phyloP scores from a whole-genome alignment of 371 early-diverging fungal genomes.

The Mucor irregularis region DNA sequence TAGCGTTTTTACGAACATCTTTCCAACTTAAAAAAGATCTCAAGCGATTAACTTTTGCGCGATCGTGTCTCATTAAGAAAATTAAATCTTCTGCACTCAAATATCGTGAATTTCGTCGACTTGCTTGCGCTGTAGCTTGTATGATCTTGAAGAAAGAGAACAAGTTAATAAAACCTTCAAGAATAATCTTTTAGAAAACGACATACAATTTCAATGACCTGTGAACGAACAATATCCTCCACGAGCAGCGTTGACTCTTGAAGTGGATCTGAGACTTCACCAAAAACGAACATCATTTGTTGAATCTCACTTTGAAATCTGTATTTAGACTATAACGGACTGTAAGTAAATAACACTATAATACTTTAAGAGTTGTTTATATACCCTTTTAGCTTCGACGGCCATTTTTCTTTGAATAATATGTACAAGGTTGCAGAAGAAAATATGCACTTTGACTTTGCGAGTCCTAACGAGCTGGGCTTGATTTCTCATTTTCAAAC shows the following conservation, averaged over 20 bases:
- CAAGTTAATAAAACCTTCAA: too few species aligned
- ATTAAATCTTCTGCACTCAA: slow-evolving; percentile 93
- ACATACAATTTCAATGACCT: slow-evolving; percentile 90
- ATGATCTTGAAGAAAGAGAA: slow-evolving; percentile 56
- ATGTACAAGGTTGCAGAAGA: too few species aligned
- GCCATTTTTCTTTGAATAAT: slow-evolving; percentile 13
- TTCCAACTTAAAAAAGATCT: slow-evolving; percentile 93
- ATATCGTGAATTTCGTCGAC: slow-evolving; percentile 79
- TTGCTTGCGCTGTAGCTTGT: slow-evolving; percentile 84
- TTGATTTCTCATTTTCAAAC: too few species aligned
- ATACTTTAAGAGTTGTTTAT: not conserved
- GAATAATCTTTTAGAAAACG: too few species aligned
- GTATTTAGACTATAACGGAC: slow-evolving; percentile 25
- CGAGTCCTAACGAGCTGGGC: too few species aligned
- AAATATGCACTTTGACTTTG: too few species aligned
- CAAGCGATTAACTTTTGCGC: slow-evolving; percentile 88
- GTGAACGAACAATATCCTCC: slow-evolving; percentile 94
- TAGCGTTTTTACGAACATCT: slow-evolving; percentile 92
- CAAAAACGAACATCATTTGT: slow-evolving; percentile 99
- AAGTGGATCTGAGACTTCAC: slow-evolving; percentile 89
- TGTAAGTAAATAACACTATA: not conserved
- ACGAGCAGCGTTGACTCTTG: slow-evolving; percentile 85
- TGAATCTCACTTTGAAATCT: slow-evolving; percentile 75
- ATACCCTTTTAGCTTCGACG: slow-evolving; percentile 22
- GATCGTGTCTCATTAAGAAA: slow-evolving; percentile 95